Base-by-base conservation (phyloP, 1,284 basidiomycete genomes). In the Puccinia coronata region DNA sequence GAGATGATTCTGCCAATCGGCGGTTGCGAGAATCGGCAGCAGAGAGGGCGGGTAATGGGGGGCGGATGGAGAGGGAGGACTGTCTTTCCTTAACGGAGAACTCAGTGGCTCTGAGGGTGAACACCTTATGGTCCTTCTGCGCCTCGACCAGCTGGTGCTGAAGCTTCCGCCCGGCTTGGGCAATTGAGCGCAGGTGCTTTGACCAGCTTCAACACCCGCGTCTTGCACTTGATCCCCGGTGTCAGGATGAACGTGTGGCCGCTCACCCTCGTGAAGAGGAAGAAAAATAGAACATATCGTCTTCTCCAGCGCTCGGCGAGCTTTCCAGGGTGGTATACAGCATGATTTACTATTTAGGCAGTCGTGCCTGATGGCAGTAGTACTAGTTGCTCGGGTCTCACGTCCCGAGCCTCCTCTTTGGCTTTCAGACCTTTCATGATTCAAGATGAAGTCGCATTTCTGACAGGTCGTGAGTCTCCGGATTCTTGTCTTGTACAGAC, bases 161-260 rank as follows among this genome's bases (percentile, higher is more conserved):
- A 51, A 63, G 41, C 23, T 57, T 71, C 79, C 79, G 74, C 18
- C 79, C 79, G 23, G n/a, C 79, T 39, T 80, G 73, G 14, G 79
- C 79, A 20, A 80, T 73, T 25, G 71, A 74, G 12, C 79, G 55
- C 6, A 80, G 57, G 49, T 73, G 53, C 31, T 74, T n/a, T 72
- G 20, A 80, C 79, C 5, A 80, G 39, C 41, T 80, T 53, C 11
- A 71, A 80, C 12, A 80, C 79, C 34, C 74, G 70, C 5, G 79
- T 80, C 55, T 65, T 61, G 49, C 74, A 80, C 36, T 80, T 80
- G 31, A 80, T 57, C 1, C 79, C 79, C 23, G 79, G 79, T 20
- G 47, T 74, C 20, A 71, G 79, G 20, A 80, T 41, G 28, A 80
- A 80, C 18, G 70, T 80, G 39, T 61, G 79, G 12, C 28, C 25